Evolutionary conservation across 495 filamentous ascomycete species (phyloP).

Genomic region (Mycothermus thermophilus): DNA sequence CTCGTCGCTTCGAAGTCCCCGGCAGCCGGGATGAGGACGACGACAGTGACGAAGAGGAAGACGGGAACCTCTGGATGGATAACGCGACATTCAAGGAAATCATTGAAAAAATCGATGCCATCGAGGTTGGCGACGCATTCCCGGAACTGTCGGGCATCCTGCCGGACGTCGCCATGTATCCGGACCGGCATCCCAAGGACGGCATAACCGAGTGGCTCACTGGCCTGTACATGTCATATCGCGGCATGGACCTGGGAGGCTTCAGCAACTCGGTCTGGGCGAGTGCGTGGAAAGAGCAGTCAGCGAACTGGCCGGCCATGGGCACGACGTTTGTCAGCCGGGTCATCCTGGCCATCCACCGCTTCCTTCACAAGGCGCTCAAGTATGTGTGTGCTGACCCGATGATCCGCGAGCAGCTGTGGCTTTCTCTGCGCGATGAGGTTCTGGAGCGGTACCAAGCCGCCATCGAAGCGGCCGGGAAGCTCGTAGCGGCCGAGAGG

Average conservation of each 20-base stretch:
- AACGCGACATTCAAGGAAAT: background rate
- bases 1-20: conserved; percentile 1
- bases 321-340: conserved; percentile 33
- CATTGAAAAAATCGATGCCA: background rate
- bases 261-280: conserved; percentile 23
- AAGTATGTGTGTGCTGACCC: conserved; percentile 17
- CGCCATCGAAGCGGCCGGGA: conserved; percentile 27
- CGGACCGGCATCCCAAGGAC: background rate
- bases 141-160: conserved; percentile 11
- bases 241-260: conserved; percentile 18
- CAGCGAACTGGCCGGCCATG: conserved; percentile 37
- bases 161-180: background rate
- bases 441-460: conserved; percentile 28
- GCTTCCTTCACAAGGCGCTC: conserved; percentile 33
- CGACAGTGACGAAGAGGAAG: conserved; percentile 1
- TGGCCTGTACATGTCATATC: conserved; percentile 8
- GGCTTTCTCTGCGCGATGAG: conserved; percentile 24
- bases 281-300: conserved; percentile 40
- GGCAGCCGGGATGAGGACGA: no score
- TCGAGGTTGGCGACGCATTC: conserved; percentile 1
- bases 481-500: conserved; percentile 38
- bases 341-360: conserved; percentile 32
- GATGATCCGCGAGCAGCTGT: conserved; percentile 23
- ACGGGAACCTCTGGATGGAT: background rate
- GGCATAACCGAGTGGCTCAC: conserved; percentile 12